Evolutionary conservation across 495 filamentous ascomycete species (phyloP), one percentile per base, ranked within the genome.

Genomic region (Neurospora intermedia): DNA sequence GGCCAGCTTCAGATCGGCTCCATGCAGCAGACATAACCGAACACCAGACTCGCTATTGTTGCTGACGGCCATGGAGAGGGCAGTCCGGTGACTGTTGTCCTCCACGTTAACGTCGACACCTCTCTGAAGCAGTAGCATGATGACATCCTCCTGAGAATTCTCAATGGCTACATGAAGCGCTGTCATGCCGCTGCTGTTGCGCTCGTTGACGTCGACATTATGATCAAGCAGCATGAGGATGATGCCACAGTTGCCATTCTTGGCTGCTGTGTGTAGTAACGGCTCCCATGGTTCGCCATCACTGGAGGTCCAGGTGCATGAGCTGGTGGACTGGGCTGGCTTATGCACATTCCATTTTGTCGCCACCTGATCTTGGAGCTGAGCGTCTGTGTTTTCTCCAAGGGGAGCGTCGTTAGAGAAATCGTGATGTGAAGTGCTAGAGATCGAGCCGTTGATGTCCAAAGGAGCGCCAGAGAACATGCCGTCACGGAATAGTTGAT

Each of bases 41-140:
- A 71, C 70, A 11, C 70, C 70, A 43, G 43, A 45, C 70, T 71
- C 70, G 70, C 70, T 46, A 45, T 45, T 54, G 43, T 7, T 71
- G 70, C 46, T 71, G 43, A 71, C 70, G 20, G 70, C 40, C 70
- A 71, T 71, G 23, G 70, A 71, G 31, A 71, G 70, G 3, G 70
- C 70, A 15, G 70, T 71, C 38, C 70, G 35, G 70, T 23, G 18
- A 35, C 39, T 20, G 31, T 62, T 41, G 20, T 71, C 70, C 1
- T 46, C 43, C 27, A n/a, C 70, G 43, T 71, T 71, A 5, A 71
- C n/a, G 3, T 71, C 70, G 16, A 62, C 43, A 66, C 45, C 70
- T n/a, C 20, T 69, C 18, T 39, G 27, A 62, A 71, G 70, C 41
- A 71, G n/a, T 16, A 71, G 23, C 70, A 71, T 71, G 18, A 71